Evolutionary conservation across 371 early-diverging fungal species (phyloP), one percentile per base, ranked within the genome.

Genomic region (Mucor ambiguus): DNA sequence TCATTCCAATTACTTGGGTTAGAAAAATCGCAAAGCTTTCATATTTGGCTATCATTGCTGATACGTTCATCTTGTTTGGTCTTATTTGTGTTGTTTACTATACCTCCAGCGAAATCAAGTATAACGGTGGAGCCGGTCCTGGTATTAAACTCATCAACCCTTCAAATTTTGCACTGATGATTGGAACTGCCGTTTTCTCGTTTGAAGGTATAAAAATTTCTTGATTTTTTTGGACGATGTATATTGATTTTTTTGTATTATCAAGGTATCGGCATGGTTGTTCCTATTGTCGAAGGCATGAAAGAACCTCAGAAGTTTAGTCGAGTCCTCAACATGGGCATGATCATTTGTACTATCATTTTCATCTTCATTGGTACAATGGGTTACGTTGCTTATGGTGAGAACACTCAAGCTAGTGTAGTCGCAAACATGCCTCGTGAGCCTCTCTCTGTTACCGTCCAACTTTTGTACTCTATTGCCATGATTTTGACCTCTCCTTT

Each of bases 111-210:
- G 76, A 84, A 43, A 81, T 93, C 29, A 71, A 86, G 12, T 71
- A 77, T 16, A 59, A 78, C 28, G 93, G 93, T 32, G 70, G 78
- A 1, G 32, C 56, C 32, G 18, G 86, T 11, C 74, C 78, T 11
- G 75, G 82, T 35, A 79, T 83, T 48, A 71, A 74, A 56, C 33
- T 75, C 54, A 80, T 84, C 64, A 88, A 89, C 57, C 60, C 71
- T 6, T 66, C 64, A 5, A 70, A 78, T 22, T 91, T 93, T 72
- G 87, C 87, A 11, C 70, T 93, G 37, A 90, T 93, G 74, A 84
- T 94, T 43, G 95, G 94, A 22, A 94, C 94, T 20, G 92, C 94
- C 49, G 90, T 94, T 61, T 94, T 91, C 79, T 89, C 93, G 16
- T 94, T 91, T 73, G 95, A 94, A 78, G 95, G 95, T 55, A 89